Evolutionary conservation across 2,329 filamentous ascomycete genomes (phyloP).

Genomic region (Cordyceps cateniannulata): DNA sequence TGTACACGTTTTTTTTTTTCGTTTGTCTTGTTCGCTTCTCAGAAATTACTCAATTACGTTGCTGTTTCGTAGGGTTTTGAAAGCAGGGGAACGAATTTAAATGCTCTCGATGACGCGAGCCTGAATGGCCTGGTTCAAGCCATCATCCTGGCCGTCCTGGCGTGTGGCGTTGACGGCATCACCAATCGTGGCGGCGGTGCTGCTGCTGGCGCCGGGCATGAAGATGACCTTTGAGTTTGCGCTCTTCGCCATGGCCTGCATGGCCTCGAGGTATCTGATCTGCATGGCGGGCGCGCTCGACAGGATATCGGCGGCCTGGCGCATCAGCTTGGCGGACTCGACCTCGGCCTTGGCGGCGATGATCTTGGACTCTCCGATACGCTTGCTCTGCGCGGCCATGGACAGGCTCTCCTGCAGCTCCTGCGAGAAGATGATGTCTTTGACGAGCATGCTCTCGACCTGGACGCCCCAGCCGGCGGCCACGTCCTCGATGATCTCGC

Average conservation of each 20-base stretch:
- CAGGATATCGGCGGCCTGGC: constrained; percentile 88
- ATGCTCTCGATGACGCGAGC: constrained; percentile 81
- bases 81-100: constrained; percentile 30
- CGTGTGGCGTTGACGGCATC: constrained; percentile 31
- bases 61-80: background rate
- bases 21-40: background rate
- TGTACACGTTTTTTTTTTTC: background rate
- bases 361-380: constrained; percentile 96
- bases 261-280: constrained; percentile 94
- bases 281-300: constrained; percentile 94
- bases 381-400: constrained; percentile 98
- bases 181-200: constrained; percentile 41
- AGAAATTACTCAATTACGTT: background rate
- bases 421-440: constrained; percentile 95
- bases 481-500: constrained; percentile 96
- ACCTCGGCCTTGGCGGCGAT: constrained; percentile 97
- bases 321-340: constrained; percentile 89
- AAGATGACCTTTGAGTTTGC: constrained; percentile 88
- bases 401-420: constrained; percentile 93
- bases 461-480: constrained; percentile 90
- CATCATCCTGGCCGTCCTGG: constrained; percentile 34
- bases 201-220: constrained; percentile 51
- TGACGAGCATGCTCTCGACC: constrained; percentile 98
- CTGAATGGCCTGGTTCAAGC: constrained; percentile 74
- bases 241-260: constrained; percentile 97